Conservation (phyloP, 371 early-diverging fungal genomes). For the Coemansia sp. region DNA sequence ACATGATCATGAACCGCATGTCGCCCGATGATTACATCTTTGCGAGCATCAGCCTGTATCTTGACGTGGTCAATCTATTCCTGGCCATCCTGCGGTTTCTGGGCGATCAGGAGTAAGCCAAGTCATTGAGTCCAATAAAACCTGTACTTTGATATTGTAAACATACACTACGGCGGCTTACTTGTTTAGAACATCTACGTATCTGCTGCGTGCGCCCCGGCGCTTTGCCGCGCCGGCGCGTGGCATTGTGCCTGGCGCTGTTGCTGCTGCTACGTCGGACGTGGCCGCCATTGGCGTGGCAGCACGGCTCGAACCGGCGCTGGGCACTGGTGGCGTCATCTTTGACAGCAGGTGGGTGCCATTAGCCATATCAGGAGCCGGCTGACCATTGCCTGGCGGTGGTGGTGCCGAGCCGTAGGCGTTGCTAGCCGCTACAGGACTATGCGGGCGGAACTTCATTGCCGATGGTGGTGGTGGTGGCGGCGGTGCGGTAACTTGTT, state of each 20-base stretch:
- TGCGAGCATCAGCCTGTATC: conserved; percentile 73
- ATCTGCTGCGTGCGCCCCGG: conserved; percentile 54
- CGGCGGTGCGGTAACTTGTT: conserved; percentile 32
- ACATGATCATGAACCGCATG: conserved; percentile 65
- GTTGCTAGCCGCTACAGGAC: conserved; percentile 19
- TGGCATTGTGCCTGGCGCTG: too few species aligned
- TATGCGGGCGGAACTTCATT: conserved; percentile 39
- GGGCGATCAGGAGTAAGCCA: conserved; percentile 40
- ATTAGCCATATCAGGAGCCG: background rate
- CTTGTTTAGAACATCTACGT: conserved; percentile 53
- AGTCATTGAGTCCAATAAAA: background rate
- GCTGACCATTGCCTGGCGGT: background rate
- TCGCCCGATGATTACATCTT: conserved; percentile 79
- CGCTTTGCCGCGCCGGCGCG: conserved; percentile 27
- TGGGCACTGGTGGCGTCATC: conserved; percentile 11
- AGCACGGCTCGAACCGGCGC: conserved; percentile 25
- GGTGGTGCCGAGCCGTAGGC: background rate
- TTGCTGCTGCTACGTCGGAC: background rate
- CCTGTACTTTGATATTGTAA: background rate
- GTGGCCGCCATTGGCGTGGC: conserved; percentile 22
- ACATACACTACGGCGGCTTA: background rate
- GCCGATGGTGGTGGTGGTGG: conserved; percentile 48
- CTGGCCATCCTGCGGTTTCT: conserved; percentile 67
- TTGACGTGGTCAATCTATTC: conserved; percentile 82
- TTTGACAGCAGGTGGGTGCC: conserved; percentile 8